phyloP scores from a whole-genome alignment of 345 rosid species.

The Salix arbutifolia region DNA sequence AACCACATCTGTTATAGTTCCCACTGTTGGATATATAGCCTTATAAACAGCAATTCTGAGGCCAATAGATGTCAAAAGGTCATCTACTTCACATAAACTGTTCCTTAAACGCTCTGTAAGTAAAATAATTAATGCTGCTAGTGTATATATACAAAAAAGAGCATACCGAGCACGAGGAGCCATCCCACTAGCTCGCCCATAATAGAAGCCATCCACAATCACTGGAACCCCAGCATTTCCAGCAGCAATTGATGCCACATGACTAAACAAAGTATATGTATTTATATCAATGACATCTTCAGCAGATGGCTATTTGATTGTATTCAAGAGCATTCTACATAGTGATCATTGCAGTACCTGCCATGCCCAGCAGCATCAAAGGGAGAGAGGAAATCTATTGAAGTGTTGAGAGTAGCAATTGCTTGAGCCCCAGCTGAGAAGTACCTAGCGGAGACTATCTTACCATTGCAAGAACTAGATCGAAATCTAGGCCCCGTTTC shows the following conservation, averaged over 20 bases:
- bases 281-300: not conserved
- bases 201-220: slow-evolving; percentile 53
- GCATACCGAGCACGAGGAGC: slow-evolving; percentile 77
- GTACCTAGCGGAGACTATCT: slow-evolving; percentile 69
- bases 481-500: slow-evolving; percentile 69
- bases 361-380: slow-evolving; percentile 80
- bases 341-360: slow-evolving; percentile 37
- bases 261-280: slow-evolving; percentile 36
- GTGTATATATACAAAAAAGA: not conserved
- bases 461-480: slow-evolving; percentile 58
- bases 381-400: slow-evolving; percentile 78
- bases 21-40: slow-evolving; percentile 72
- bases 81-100: not conserved
- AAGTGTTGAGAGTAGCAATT: slow-evolving; percentile 43
- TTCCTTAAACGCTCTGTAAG: not conserved
- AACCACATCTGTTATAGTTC: slow-evolving; percentile 69
- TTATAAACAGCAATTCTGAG: slow-evolving; percentile 78
- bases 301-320: not conserved
- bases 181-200: slow-evolving; percentile 80
- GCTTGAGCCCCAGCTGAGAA: slow-evolving; percentile 85
- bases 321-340: not conserved
- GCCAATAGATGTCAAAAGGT: not conserved
- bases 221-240: slow-evolving; percentile 81
- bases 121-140: not conserved
- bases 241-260: slow-evolving; percentile 78